Conservation (phyloP, 257 asterid genomes). For the Petunia axillaris region DNA sequence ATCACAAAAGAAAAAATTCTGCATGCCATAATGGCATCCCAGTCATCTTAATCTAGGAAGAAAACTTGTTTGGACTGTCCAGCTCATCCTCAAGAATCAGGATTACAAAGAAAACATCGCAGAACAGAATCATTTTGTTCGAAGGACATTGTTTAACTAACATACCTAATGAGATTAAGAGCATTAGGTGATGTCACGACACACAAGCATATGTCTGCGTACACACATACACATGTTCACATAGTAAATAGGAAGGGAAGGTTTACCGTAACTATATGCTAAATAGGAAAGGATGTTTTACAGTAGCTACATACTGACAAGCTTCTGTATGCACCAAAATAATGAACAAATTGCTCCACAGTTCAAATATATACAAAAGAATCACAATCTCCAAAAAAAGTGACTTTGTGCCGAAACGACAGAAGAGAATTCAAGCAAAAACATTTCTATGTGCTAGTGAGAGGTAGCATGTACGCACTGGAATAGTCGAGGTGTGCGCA, state of each 20-base stretch:
- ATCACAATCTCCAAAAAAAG: background rate
- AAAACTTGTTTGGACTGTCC: background rate
- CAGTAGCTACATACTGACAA: background rate
- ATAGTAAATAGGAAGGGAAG: background rate
- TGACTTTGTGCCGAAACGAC: background rate
- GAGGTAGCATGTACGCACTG: too few relatives aligned
- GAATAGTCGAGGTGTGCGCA: too few relatives aligned
- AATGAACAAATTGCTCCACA: slow-evolving; percentile 2
- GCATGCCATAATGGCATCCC: background rate
- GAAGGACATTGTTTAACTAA: background rate
- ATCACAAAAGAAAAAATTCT: background rate
- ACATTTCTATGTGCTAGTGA: background rate
- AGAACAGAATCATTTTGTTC: background rate
- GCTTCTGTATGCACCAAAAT: background rate
- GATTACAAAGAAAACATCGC: background rate
- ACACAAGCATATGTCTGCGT: background rate
- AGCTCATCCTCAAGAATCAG: background rate
- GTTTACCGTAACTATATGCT: background rate
- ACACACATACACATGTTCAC: background rate
- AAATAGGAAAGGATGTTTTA: background rate
- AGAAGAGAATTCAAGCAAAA: slow-evolving; percentile 16
- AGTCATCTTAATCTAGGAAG: background rate
- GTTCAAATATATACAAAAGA: background rate
- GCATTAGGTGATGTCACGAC: background rate
- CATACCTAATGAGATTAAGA: background rate